Percentiles rank a stretch among this genome's conserved stretches.
Evolutionary conservation across 371 early-diverging fungal genomes (phyloP).

Genomic region (Mortierella sp.): DNA sequence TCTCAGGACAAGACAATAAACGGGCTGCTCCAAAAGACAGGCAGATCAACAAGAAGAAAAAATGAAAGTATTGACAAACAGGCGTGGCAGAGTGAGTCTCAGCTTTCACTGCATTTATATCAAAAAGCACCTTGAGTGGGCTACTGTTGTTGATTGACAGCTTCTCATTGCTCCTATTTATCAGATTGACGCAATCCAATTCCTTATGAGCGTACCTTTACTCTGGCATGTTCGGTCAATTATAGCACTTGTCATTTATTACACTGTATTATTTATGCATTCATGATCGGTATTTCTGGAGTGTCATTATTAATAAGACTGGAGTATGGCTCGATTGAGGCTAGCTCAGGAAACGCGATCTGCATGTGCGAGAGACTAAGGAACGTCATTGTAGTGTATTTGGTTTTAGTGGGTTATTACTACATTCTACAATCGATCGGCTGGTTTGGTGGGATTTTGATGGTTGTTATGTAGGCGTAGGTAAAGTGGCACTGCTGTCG

Average conservation of each 20-base stretch:
- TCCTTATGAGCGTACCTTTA: not conserved
- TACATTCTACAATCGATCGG: conserved; percentile 8
- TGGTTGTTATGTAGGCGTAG: not conserved
- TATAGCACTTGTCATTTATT: not conserved
- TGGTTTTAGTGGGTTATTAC: conserved; percentile 2
- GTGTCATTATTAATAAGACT: not conserved
- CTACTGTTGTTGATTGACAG: not conserved
- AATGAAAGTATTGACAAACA: not conserved
- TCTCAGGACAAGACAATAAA: not conserved
- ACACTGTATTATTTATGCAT: not conserved
- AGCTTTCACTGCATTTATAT: not conserved
- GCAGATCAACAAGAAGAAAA: not conserved
- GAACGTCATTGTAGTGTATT: not conserved
- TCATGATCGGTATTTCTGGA: not conserved
- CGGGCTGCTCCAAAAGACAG: conserved; percentile 1
- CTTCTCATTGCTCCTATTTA: not conserved
- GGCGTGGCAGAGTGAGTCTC: not conserved
- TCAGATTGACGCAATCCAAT: not conserved
- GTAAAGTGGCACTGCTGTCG: not conserved
- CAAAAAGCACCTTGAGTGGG: not conserved
- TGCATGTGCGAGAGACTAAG: not conserved
- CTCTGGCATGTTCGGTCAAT: not conserved
- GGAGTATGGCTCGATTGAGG: not conserved
- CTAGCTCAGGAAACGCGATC: not conserved
- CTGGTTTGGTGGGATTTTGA: not conserved